A percentile compares a stretch with the other conserved stretches of the same genome.
These are phyloP conservation scores for Globisporangium recalcitrans DNA, from an alignment of 352 stramenopile genomes.

Conservation along the genomic window DNA sequence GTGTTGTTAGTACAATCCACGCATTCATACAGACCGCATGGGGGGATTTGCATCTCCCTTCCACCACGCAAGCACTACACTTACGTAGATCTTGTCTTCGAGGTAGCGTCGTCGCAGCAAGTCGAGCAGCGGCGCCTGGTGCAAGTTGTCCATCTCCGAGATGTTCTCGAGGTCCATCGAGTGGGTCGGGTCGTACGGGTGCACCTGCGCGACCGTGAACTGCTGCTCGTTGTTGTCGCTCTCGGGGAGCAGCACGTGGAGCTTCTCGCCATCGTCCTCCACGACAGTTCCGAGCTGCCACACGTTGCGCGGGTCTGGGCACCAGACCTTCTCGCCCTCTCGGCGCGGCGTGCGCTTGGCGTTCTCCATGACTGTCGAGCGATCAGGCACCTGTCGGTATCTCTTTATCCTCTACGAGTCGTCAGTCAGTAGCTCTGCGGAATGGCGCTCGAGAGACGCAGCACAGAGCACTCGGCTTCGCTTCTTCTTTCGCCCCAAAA, in stretches of 20 bases:
- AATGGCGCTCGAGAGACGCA: not conserved
- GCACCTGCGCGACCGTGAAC: constrained; percentile 75
- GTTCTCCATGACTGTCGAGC: constrained; percentile 18
- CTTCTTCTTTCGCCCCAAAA: not conserved
- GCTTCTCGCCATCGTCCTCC: constrained; percentile 80
- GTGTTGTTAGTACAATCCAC: not conserved
- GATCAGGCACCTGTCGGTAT: not conserved
- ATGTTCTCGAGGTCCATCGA: constrained; percentile 86
- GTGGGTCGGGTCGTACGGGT: constrained; percentile 90
- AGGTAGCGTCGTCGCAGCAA: constrained; percentile 84
- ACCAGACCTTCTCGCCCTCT: constrained; percentile 87
- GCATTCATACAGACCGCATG: not conserved
- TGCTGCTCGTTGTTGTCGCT: constrained; percentile 72
- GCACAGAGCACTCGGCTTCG: not conserved
- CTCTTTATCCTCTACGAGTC: not conserved
- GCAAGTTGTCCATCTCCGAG: constrained; percentile 92
- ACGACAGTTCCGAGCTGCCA: constrained; percentile 84
- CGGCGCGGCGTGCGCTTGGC: constrained; percentile 53
- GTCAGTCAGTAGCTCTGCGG: not conserved
- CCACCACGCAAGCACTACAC: not conserved
- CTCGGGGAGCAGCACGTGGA: constrained; percentile 79
- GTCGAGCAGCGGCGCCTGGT: constrained; percentile 89
- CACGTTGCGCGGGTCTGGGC: constrained; percentile 77
- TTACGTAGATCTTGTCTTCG: constrained; percentile 90
- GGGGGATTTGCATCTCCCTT: not conserved